Evolutionary conservation across 139 green algal species (phyloP), one percentile per base, ranked within the genome.

Genomic region (Coelastrella sp.): DNA sequence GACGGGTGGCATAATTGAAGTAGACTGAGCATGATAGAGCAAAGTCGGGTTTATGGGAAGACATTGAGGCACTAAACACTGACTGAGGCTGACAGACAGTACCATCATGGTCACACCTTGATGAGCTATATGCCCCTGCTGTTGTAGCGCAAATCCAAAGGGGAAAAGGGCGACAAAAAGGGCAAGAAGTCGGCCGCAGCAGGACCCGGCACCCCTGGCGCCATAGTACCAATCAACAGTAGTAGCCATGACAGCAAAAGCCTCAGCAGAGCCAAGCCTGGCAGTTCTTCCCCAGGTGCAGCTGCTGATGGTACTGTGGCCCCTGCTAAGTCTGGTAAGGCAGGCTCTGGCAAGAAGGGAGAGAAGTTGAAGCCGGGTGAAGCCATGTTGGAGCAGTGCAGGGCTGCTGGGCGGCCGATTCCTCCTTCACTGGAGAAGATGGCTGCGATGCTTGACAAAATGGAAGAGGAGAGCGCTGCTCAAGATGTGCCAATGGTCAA

Each of bases 361-460:
- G 66, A 82, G 81, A 92, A 91, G 91, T 49, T 82, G 8, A 85
- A 88, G 6, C 81, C 91, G 8, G 95, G 94, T 56, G 84, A 91
- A 5, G 87, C 92, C 60, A 96, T 97, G 92, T 88, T 97, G 60
- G 94, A 95, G 17, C 72, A 95, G 65, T 82, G 96, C 90, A 88
- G 92, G 27, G 89, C 91, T 72, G 70, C 80, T 12, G 94, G 95
- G 8, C 87, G 90, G 75, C 93, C 94, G 9, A 72, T 90, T 24
- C 92, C 88, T 0, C 87, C 93, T 17, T 87, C 92, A 15, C 56
- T 95, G 91, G 83, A 95, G 82, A 76, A 90, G 35, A 96, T 97
- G 95, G 97, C 97, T 9, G 87, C 91, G 25, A 95, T 92, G 89
- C 90, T 99, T 92, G 97, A 99, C 85, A 91, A 94, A 17, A 94